Conservation (phyloP, 139 green algal genomes). For the Zygnema circumcarinatum region DNA sequence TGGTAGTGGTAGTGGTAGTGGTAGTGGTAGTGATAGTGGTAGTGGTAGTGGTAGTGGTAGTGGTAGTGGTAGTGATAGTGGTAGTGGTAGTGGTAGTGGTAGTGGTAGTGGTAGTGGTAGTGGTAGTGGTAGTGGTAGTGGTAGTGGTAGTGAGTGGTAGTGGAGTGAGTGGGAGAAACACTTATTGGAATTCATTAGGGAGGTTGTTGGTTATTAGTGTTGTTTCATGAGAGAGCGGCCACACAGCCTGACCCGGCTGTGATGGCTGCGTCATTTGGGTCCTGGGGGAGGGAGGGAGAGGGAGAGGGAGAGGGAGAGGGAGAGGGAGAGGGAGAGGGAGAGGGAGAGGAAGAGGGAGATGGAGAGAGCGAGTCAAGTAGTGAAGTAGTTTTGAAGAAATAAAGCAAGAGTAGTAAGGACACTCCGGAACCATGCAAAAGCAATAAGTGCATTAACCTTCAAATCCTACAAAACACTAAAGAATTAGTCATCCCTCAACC, state of each 20-base stretch:
- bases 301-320: too few species aligned
- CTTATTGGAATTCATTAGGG: too few species aligned
- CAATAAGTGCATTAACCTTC: too few species aligned
- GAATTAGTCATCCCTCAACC: too few species aligned
- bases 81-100: conserved; percentile 48
- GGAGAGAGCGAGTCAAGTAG: conserved; percentile 20
- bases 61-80: conserved; percentile 44
- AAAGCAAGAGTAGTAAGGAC: too few species aligned
- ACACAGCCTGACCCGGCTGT: conserved; percentile 95
- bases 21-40: conserved; percentile 48
- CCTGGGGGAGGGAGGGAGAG: conserved; percentile 21
- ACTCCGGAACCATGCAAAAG: too few species aligned
- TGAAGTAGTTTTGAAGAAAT: too few species aligned
- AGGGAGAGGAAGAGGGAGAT: conserved; percentile 39
- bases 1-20: conserved; percentile 51
- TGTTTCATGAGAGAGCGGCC: conserved; percentile 90
- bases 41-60: conserved; percentile 10
- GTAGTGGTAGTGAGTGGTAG: conserved; percentile 28
- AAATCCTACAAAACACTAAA: too few species aligned
- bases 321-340: conserved; percentile 30
- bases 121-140: conserved; percentile 37
- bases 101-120: conserved; percentile 50
- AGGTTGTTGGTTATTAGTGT: too few species aligned
- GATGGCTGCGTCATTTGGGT: conserved; percentile 80
- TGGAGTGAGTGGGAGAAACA: not conserved